Conservation (phyloP, 2,329 filamentous ascomycete genomes). For the Fusarium mundagurra region DNA sequence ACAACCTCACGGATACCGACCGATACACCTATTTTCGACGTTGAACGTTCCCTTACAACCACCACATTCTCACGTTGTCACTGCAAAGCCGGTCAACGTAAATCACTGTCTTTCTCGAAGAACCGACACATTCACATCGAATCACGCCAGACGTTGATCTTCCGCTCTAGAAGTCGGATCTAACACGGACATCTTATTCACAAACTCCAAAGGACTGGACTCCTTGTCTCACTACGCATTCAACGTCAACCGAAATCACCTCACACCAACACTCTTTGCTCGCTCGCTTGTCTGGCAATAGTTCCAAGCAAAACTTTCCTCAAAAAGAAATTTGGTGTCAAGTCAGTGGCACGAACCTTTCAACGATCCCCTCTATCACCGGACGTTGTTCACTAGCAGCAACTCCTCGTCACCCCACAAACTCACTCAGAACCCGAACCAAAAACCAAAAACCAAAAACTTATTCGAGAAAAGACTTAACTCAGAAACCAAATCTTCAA, state of each 20-base stretch:
- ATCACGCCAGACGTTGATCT: conserved; percentile 27
- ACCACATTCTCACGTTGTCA: conserved; percentile 14
- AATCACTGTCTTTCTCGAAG: conserved; percentile 33
- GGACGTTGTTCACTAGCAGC: conserved; percentile 7
- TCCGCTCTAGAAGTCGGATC: conserved; percentile 31
- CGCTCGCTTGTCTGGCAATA: conserved; percentile 23
- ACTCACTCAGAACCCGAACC: conserved; percentile 10
- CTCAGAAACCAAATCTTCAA: conserved; percentile 25
- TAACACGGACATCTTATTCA: neutral
- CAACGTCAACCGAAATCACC: conserved; percentile 13
- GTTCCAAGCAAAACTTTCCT: conserved; percentile 15
- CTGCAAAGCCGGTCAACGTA: conserved; percentile 26
- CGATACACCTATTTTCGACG: conserved; percentile 41
- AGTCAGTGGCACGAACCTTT: conserved; percentile 35
- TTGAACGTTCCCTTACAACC: conserved; percentile 44
- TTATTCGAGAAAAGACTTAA: conserved; percentile 3
- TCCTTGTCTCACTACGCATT: conserved; percentile 40
- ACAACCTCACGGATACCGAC: conserved; percentile 33
- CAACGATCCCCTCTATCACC: conserved; percentile 2
- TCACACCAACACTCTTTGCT: conserved; percentile 17
- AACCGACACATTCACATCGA: conserved; percentile 19
- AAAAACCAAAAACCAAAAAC: neutral
- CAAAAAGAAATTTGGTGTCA: conserved; percentile 22
- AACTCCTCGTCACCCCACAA: neutral
- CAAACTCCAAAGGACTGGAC: conserved; percentile 40